Base-by-base conservation (phyloP, 768 basidiomycete genomes). In the Suillus subluteus region DNA sequence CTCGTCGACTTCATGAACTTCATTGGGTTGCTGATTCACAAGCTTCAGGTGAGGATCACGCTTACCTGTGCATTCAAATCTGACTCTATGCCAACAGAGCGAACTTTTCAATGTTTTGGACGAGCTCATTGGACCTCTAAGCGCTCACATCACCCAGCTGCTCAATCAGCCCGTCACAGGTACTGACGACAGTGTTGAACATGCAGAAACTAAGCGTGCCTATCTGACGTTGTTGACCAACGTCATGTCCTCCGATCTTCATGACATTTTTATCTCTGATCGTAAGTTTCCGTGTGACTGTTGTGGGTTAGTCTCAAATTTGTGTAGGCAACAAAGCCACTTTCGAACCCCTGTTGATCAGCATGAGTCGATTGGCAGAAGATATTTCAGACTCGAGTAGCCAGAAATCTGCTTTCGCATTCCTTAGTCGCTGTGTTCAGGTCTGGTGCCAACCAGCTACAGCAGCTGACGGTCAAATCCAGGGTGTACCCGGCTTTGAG, bases 1-100 rank as follows among this genome's bases (percentile, higher is more conserved):
- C 81, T 99, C 65, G 90, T 92, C 37, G 98, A 99, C 74, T 97
- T 99, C 73, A 91, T 99, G 85, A 92, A 91, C 73, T 99, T 99
- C 82, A 91, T 99, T 64, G 91, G 91, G 8, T 82, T 98, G 11
- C 81, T 98, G 63, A 90, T 96, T 62, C 95, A 97, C 76, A 93
- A 93, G 74, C 86, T 99, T 64, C 93, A 95, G 83, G 96, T 95
- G 67, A 64, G 76, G 68, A 30, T 62, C 38, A 6, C 21, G 13
- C 35, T 63, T 30, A 13, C n/a, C 66, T 26, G 38, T 48, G 26
- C 35, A 16, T 55, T 11, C 43, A 40, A 64, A 69, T 52, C 63
- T 35, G 48, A 26, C 32, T 56, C 65, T 11, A 38, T 50, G 15
- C 35, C 64, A 38, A 30, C 73, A 97, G 95, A 86, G 85, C 70